Percentiles rank a stretch among this genome's conserved stretches.
phyloP scores from a whole-genome alignment of 2,329 filamentous ascomycete species.

The Diaporthe citriasiana region DNA sequence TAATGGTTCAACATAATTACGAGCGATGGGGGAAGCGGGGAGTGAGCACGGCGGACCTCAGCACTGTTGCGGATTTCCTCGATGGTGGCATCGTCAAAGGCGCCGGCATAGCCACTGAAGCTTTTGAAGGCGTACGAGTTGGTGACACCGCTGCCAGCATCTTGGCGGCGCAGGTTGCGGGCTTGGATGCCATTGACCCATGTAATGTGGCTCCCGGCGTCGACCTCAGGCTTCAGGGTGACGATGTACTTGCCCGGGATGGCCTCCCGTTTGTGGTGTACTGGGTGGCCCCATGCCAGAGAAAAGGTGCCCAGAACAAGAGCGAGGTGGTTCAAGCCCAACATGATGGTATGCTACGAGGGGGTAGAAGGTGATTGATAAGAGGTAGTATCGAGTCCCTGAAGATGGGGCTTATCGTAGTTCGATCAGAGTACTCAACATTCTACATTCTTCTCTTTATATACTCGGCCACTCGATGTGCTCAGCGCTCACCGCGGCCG shows the following conservation, averaged over 20 bases:
- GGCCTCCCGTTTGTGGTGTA: slow-evolving; percentile 11
- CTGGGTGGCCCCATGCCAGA: slow-evolving; percentile 9
- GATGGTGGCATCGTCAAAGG: slow-evolving; percentile 82
- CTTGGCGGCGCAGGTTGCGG: slow-evolving; percentile 22
- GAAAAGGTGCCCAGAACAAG: slow-evolving; percentile 14
- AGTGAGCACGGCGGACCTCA: background rate
- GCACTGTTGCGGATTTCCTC: slow-evolving; percentile 80
- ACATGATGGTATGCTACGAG: slow-evolving; percentile 2
- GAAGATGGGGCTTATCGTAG: background rate
- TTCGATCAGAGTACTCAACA: too few species aligned
- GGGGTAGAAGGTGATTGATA: background rate
- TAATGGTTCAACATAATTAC: fast-evolving
- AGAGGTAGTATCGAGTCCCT: background rate
- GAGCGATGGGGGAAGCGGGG: background rate
- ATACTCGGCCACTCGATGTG: background rate
- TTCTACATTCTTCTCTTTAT: background rate
- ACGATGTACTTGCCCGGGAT: slow-evolving; percentile 36
- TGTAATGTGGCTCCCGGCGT: slow-evolving; percentile 11
- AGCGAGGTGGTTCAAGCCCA: slow-evolving; percentile 29
- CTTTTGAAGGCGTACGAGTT: slow-evolving; percentile 34
- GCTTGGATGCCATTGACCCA: slow-evolving; percentile 33
- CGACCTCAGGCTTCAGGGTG: slow-evolving; percentile 25
- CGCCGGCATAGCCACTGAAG: slow-evolving; percentile 35
- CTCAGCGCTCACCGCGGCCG: background rate
- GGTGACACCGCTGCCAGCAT: slow-evolving; percentile 19